phyloP scores from a whole-genome alignment of 1,139 yeast genomes.

The Yamadazyma sp. region DNA sequence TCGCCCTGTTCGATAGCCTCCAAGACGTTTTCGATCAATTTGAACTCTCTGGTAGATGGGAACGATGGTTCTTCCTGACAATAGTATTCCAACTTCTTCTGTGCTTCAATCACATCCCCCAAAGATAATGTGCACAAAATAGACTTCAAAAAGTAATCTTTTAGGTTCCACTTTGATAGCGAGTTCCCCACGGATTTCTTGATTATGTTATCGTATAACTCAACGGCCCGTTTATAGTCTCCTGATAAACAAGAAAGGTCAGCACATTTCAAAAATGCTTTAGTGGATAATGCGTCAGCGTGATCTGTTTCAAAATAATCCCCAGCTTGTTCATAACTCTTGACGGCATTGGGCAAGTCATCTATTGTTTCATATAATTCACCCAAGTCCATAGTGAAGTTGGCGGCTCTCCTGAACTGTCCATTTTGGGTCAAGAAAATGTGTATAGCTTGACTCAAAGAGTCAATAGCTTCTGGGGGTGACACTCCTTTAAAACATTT shows the following conservation, averaged over 20 bases:
- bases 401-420: constrained; percentile 94
- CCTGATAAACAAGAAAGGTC: constrained; percentile 80
- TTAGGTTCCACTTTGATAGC: constrained; percentile 85
- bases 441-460: constrained; percentile 74
- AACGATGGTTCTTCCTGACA: constrained; percentile 76
- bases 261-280: constrained; percentile 86
- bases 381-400: constrained; percentile 87
- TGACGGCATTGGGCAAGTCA: constrained; percentile 68
- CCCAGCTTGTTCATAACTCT: constrained; percentile 88
- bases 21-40: constrained; percentile 61
- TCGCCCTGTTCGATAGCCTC: constrained; percentile 80
- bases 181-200: constrained; percentile 73
- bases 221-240: constrained; percentile 72
- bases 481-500: constrained; percentile 76
- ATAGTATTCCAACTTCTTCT: constrained; percentile 65
- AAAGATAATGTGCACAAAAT: constrained; percentile 80
- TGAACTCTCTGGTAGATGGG: constrained; percentile 75
- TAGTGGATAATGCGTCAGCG: constrained; percentile 87
- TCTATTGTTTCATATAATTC: constrained; percentile 75
- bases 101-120: constrained; percentile 85
- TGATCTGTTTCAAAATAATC: constrained; percentile 95
- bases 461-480: constrained; percentile 77
- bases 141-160: constrained; percentile 86
- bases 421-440: constrained; percentile 82
- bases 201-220: constrained; percentile 73